Evolutionary conservation across 2,329 filamentous ascomycete species (phyloP), one percentile per base, ranked within the genome.

Genomic region (Arthroderma sp.): DNA sequence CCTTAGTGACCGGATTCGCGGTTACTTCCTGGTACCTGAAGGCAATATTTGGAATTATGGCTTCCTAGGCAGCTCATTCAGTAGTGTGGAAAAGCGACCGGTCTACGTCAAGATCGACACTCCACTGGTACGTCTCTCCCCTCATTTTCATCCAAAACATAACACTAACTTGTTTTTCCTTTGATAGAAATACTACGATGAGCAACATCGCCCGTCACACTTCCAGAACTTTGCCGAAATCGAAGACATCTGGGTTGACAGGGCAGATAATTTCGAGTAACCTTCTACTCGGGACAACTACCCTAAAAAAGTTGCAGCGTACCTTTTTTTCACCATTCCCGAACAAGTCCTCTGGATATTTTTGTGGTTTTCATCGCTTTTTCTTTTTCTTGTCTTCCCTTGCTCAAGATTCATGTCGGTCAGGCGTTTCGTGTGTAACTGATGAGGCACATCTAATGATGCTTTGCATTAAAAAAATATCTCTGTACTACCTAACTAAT

Each of bases 201-300:
- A 88, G 56, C 75, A 87, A 56, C 93, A 98, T 66, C 78, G 91
- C 28, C 88, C 89, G 10, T 70, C 95, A 45, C 91, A 98, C 68
- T 98, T 98, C 75, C 83, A 89, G 63, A 94, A 87, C 65, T 98
- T 98, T 68, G 86, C 88, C 1, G 89, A 98, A 70, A 67, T 98
- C 61, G 91, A 98, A 68, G 89, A 98, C 65, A 84, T 94, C 36
- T 94, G 88, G 78, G 88, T 95, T 39, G 91, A 98, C 64, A 75
- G 87, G 57, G 78, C 78, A 51, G 89, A 98, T 69, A 89, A 88
- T 63, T 94, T 98, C 70, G 89, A 86, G 56, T 96, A 75, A 72
- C 53, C 46, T 40, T 42, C 38, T 42, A 22, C 15, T 22, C 15
- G 15, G 15, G 15, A 22, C 15, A 22, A 22, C 15, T 22, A 3